Percentiles rank a stretch among this genome's conserved stretches.
phyloP scores from a whole-genome alignment of 345 rosid species.

The Zanthoxylum bungeanum region DNA sequence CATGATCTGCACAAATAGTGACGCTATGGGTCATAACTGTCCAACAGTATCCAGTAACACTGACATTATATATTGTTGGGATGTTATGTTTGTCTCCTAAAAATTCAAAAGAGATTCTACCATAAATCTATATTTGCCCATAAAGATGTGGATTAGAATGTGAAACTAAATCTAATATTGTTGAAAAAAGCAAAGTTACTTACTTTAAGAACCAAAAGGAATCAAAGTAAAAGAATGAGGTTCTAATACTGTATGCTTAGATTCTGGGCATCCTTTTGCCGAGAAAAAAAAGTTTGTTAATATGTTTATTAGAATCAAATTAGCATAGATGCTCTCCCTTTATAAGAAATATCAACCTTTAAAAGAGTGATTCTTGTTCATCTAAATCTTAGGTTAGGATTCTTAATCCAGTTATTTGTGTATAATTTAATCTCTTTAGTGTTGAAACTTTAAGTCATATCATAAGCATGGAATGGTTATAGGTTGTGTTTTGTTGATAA shows the following conservation, averaged over 20 bases:
- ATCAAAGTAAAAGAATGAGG: not conserved
- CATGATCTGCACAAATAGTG: no score
- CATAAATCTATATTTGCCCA: not conserved
- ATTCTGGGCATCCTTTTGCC: not conserved
- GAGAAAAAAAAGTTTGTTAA: no score
- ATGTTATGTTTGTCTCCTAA: no score
- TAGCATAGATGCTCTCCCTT: no score
- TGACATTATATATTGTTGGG: no score
- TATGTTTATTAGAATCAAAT: not conserved
- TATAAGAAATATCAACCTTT: not conserved
- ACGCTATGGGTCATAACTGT: no score
- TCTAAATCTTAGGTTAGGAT: not conserved
- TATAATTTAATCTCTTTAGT: no score
- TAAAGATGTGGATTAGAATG: not conserved
- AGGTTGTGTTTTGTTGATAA: constrained; percentile 24
- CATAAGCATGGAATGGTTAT: no score
- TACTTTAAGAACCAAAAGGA: not conserved
- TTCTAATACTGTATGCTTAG: not conserved
- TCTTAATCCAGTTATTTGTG: not conserved
- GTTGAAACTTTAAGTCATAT: no score
- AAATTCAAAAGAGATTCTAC: not conserved
- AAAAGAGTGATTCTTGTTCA: not conserved
- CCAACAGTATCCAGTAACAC: no score
- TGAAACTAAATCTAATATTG: not conserved
- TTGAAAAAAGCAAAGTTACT: not conserved